Percentiles rank a stretch among this genome's conserved stretches.
Evolutionary conservation across 768 basidiomycete genomes (phyloP).

Genomic region (Lenzites betulinus): DNA sequence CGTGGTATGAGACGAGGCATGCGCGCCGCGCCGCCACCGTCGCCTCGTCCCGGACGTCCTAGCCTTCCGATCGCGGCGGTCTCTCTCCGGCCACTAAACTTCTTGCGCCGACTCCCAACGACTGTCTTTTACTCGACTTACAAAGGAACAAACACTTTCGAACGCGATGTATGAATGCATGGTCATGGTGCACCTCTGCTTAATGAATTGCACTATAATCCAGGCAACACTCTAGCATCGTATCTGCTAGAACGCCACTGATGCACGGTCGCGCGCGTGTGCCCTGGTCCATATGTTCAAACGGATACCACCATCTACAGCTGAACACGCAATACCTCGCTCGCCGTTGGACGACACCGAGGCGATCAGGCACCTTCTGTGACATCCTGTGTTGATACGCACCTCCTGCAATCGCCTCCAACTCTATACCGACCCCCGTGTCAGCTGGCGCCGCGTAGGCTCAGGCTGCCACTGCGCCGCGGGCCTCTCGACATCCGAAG

Average conservation of each 20-base stretch:
- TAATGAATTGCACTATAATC: no score
- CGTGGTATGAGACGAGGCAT: constrained; percentile 79
- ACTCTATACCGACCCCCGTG: background rate
- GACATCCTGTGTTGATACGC: background rate
- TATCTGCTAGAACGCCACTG: no score
- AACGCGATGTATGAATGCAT: no score
- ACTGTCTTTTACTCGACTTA: no score
- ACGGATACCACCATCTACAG: background rate
- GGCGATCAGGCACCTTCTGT: constrained; percentile 16
- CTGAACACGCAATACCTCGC: constrained; percentile 11
- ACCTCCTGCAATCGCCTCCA: background rate
- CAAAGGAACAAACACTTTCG: no score
- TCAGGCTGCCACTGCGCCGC: background rate
- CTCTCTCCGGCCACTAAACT: no score
- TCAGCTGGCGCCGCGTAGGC: background rate
- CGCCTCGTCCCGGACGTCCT: background rate
- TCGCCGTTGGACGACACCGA: constrained; percentile 6
- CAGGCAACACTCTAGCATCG: no score
- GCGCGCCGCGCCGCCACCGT: constrained; percentile 2
- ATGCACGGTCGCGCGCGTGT: constrained; percentile 1
- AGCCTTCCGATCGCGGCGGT: no score
- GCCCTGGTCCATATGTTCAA: background rate
- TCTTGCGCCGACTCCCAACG: no score
- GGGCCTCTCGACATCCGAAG: background rate
- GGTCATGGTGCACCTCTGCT: no score